Percentiles rank a stretch among this genome's conserved stretches.
These are phyloP conservation scores for Aureobasidium uvarum DNA, from an alignment of 2,329 filamentous ascomycete species.

Conservation along the genomic window DNA sequence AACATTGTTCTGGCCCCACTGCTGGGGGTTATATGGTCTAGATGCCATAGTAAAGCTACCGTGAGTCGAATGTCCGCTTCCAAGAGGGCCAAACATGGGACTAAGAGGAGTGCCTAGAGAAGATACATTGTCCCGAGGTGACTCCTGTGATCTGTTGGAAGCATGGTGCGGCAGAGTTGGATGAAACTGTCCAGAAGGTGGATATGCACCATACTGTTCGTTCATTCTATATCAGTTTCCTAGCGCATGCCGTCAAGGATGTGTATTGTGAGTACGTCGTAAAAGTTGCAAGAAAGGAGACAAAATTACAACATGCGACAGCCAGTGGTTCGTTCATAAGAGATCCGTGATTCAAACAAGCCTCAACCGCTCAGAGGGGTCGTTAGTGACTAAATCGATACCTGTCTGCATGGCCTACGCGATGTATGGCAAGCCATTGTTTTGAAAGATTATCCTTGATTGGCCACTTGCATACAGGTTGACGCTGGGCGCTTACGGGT, in stretches of 20 bases:
- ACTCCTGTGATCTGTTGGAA: conserved; percentile 37
- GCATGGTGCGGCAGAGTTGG: conserved; percentile 32
- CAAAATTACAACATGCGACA: conserved; percentile 2
- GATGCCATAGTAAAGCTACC: conserved; percentile 32
- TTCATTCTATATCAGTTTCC: conserved; percentile 19
- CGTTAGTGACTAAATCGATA: background rate
- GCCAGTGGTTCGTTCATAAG: conserved; percentile 16
- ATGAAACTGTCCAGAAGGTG: conserved; percentile 14
- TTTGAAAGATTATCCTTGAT: background rate
- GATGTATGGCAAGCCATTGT: conserved; percentile 15
- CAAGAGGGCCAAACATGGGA: conserved; percentile 33
- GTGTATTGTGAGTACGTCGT: background rate
- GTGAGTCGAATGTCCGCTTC: conserved; percentile 33
- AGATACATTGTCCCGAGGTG: conserved; percentile 27
- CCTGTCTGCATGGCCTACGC: conserved; percentile 15
- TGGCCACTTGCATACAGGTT: conserved; percentile 11
- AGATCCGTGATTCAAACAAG: conserved; percentile 3
- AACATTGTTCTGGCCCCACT: conserved; percentile 47
- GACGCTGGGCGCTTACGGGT: conserved; percentile 25
- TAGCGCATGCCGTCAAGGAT: background rate
- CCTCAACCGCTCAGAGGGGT: conserved; percentile 5
- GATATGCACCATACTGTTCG: conserved; percentile 22
- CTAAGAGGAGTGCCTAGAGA: conserved; percentile 33
- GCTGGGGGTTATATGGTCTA: conserved; percentile 49
- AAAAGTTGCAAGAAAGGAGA: background rate